Conservation (phyloP, 331 rosid genomes). For the Phaseolus coccineus region DNA sequence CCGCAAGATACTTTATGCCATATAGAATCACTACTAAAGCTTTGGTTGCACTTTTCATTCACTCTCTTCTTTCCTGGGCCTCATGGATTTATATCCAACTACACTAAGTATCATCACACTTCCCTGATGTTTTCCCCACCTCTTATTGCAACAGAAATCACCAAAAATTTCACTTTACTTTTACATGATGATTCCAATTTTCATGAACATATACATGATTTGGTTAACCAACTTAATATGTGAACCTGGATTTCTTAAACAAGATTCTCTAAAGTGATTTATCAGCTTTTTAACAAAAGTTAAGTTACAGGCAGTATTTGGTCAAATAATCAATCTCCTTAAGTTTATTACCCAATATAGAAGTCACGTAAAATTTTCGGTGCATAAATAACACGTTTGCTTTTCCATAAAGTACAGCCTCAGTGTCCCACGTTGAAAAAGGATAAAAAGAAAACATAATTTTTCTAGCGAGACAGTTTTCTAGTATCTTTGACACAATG, state of each 20-base stretch:
- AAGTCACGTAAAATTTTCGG: not conserved
- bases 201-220: not conserved
- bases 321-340: no score
- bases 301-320: no score
- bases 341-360: not conserved
- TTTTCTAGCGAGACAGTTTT: conserved; percentile 10
- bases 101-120: conserved; percentile 11
- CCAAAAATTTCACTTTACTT: not conserved
- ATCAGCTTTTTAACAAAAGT: no score
- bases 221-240: not conserved
- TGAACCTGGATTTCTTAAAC: not conserved
- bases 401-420: not conserved
- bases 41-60: not conserved
- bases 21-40: conserved; percentile 49
- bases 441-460: not conserved
- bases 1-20: conserved; percentile 80
- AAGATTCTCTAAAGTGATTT: not conserved
- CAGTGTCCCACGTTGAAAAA: not conserved
- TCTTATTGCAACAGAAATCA: not conserved
- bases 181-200: not conserved
- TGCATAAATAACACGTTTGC: not conserved
- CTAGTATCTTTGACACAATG: not conserved
- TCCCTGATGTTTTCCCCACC: conserved; percentile 3
- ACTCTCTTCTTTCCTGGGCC: not conserved
- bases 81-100: not conserved